Conservation (phyloP, 78 protist species). For the Anaeramoeba flamelloides region DNA sequence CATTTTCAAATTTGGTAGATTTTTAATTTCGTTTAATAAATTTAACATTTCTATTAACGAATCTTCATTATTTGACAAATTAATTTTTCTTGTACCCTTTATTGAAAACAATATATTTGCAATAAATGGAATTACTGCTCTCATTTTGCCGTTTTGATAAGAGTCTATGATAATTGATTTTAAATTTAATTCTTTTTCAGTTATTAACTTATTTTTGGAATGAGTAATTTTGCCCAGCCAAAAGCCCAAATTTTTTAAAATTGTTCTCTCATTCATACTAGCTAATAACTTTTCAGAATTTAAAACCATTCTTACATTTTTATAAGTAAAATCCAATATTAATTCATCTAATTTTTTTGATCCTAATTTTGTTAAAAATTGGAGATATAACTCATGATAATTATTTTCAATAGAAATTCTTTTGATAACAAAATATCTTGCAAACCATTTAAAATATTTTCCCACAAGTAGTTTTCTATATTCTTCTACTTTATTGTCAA, state of each 20-base stretch:
- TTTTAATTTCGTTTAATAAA: conserved; percentile 63
- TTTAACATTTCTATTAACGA: conserved; percentile 51
- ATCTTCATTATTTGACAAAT: neutral
- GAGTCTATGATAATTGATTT: conserved; percentile 68
- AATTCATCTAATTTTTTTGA: conserved; percentile 8
- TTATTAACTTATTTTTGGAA: conserved; percentile 68
- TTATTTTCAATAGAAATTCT: conserved; percentile 74
- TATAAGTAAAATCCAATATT: conserved; percentile 6
- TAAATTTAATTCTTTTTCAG: conserved; percentile 61
- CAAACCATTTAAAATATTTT: too few species aligned
- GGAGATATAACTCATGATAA: conserved; percentile 55
- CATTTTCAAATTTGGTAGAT: conserved; percentile 47
- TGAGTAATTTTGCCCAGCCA: conserved; percentile 88
- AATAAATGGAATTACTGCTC: conserved; percentile 80
- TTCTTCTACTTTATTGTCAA: too few species aligned
- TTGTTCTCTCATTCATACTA: conserved; percentile 70
- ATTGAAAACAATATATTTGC: conserved; percentile 57
- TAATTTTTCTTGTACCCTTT: neutral
- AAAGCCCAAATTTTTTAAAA: conserved; percentile 79
- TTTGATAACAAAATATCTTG: conserved; percentile 69
- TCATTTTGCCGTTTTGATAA: conserved; percentile 37
- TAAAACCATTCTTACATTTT: neutral
- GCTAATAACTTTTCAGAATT: too few species aligned
- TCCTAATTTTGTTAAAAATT: conserved; percentile 34
- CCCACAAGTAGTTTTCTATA: too few species aligned